Conservation (phyloP, 1,284 basidiomycete genomes). For the Uromyces viciae-fabae region DNA sequence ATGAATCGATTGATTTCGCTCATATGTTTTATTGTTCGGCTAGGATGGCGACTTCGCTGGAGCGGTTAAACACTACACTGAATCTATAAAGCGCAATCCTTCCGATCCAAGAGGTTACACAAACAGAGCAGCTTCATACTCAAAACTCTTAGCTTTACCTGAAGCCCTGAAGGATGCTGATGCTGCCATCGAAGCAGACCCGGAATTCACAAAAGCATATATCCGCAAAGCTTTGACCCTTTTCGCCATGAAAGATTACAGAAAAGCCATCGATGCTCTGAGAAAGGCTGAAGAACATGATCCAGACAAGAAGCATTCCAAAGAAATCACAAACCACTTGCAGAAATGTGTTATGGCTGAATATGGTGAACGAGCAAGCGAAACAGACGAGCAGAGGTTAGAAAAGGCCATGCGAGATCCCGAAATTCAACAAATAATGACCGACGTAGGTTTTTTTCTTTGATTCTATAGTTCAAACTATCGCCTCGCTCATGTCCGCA, state of each 20-base stretch:
- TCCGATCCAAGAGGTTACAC: conserved; percentile 87
- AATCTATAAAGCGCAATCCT: conserved; percentile 94
- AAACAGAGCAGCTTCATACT: conserved; percentile 94
- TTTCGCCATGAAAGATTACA: conserved; percentile 85
- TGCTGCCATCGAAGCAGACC: conserved; percentile 86
- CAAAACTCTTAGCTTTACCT: conserved; percentile 85
- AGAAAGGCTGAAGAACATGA: conserved; percentile 74
- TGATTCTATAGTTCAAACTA: too few species aligned
- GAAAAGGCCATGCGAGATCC: conserved; percentile 95
- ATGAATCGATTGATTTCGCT: conserved; percentile 18
- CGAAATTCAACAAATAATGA: conserved; percentile 71
- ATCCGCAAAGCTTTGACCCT: conserved; percentile 87
- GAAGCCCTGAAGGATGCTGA: conserved; percentile 96
- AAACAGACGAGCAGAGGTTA: conserved; percentile 88
- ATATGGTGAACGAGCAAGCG: conserved; percentile 73
- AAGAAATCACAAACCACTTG: conserved; percentile 75
- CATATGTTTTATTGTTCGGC: background rate
- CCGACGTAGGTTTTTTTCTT: conserved; percentile 54
- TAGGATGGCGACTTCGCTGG: conserved; percentile 75
- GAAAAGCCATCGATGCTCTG: conserved; percentile 74
- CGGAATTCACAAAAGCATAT: conserved; percentile 88
- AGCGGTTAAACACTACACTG: conserved; percentile 89
- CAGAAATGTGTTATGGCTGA: conserved; percentile 62
- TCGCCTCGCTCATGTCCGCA: too few species aligned
- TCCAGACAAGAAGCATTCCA: conserved; percentile 69